Base-by-base conservation (phyloP, 495 filamentous ascomycete species). In the Pyronema omphalodes region DNA sequence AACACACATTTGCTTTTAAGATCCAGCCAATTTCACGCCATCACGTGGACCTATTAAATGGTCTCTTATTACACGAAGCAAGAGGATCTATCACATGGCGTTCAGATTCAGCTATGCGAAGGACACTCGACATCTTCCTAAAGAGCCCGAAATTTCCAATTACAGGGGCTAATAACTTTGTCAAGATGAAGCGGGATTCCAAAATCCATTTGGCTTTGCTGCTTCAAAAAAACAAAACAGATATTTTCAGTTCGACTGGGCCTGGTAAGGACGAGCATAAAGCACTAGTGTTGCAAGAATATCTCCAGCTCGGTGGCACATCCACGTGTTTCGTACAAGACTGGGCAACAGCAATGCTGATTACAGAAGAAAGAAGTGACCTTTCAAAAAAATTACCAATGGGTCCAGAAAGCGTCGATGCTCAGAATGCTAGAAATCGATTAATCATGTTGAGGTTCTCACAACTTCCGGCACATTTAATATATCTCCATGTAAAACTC, bases 41-140 rank as follows among this genome's bases (percentile, higher is more conserved):
- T 18, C 19, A 55, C 2, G 7, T 47, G 3, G 6, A 45, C 6
- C 15, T 48, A 7, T 55, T 57, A 19, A 57, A 57, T 33, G 33
- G 52, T 6, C 7, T 55, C 23, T 29, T 55, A 14, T n/a, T 57
- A 17, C 15, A 55, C 12, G 55, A 57, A 44, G 55, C 51, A 12
- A 17, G 18, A 11, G 18, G 9, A 9, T 37, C 51, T 7, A 46
- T 57, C 19, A 55, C 55, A 17, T 57, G 55, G 55, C 18, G 8
- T 19, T 44, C 51, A 6, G 55, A 57, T 8, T 11, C 29, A 47
- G 23, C 55, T 14, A 46, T 55, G 41, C 15, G 37, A 18, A 54
- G 12, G 9, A 47, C 52, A 1, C 43, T 57, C 8, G 0, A 41
- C 3, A 17, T 39, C 18, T 57, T 11, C 39, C 51, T 57, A 4